Evolutionary conservation across 2,329 filamentous ascomycete genomes (phyloP).

Genomic region (Pseudopyricularia cyperi): DNA sequence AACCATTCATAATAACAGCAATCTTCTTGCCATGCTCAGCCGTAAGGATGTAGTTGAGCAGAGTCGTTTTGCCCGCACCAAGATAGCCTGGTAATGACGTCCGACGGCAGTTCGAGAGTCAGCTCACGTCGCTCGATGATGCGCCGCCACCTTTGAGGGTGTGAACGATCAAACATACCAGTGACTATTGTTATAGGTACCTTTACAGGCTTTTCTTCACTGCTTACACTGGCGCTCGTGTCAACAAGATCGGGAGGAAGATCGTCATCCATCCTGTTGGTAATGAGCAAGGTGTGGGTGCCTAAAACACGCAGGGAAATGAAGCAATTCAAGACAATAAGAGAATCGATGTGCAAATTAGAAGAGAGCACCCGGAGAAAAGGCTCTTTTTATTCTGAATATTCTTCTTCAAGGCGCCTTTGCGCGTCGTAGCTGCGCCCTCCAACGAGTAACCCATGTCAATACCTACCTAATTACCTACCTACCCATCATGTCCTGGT

Average conservation of each 20-base stretch:
- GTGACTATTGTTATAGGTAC: slow-evolving; percentile 81
- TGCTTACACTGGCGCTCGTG: slow-evolving; percentile 22
- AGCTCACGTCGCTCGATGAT: not conserved
- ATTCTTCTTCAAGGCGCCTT: too few relatives aligned
- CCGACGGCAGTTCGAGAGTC: not conserved
- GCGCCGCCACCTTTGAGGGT: not conserved
- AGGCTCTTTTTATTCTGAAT: too few relatives aligned
- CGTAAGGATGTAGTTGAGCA: slow-evolving; percentile 91
- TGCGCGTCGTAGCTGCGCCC: too few relatives aligned
- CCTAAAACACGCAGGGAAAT: too few relatives aligned
- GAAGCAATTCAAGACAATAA: too few relatives aligned
- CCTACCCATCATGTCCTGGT: not conserved
- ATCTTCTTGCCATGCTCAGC: slow-evolving; percentile 96
- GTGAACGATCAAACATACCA: slow-evolving; percentile 28
- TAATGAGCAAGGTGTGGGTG: slow-evolving; percentile 16
- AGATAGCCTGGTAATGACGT: slow-evolving; percentile 56
- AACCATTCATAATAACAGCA: slow-evolving; percentile 89
- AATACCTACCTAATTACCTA: too few relatives aligned
- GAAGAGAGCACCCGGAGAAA: too few relatives aligned
- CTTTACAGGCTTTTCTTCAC: slow-evolving; percentile 44
- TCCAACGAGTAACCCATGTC: not conserved
- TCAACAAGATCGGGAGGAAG: slow-evolving; percentile 51
- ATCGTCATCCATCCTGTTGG: slow-evolving; percentile 52
- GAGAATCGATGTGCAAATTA: too few relatives aligned
- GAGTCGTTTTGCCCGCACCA: slow-evolving; percentile 87